Base-by-base conservation (phyloP, 2,329 filamentous ascomycete genomes). In the Allantophomopsis lycopodina region DNA sequence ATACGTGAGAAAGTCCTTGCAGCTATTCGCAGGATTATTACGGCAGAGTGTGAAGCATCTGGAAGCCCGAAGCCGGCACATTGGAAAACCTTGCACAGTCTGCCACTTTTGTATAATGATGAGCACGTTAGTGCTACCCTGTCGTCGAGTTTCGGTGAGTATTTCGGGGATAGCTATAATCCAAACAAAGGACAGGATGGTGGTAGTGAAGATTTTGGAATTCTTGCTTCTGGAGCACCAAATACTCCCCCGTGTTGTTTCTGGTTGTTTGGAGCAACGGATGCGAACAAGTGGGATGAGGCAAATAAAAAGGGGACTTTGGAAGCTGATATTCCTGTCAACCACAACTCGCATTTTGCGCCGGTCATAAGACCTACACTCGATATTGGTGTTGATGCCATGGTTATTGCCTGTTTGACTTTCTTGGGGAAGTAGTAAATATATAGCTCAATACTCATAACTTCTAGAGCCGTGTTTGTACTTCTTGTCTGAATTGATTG, bases 361-460 rank as follows among this genome's bases (percentile, higher is more conserved):
- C 75, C 74, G 5, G 66, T 64, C 1, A 63, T 79, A 17, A 64
- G 71, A 51, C 73, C 73, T 7, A 79, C 75, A 0, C 52, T 80
- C 58, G 63, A 44, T 43, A 59, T 58, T 4, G 75, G 68, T 0
- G 56, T 67, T 2, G 66, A 73, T 55, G 69, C 68, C 1, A 55
- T 73, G 49, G 63, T 63, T 38, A 53, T 68, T 21, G 66, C 61
- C 16, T 69, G 69, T 5, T 58, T 76, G 59, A 68, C 56, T 0
- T 67, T 63, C 43, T 49, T 68, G 41, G 35, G 35, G 14, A 28
- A 28, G 23, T 28, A 28, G 23, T 28, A 28, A 8, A 28, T 28
- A 20, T 20, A 20, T 20, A 20, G 18, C 18, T 4, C 18, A 20
- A 20, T 20, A 20, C 18, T 4, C n/a, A n/a, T n/a, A n/a, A n/a